Base-by-base conservation (phyloP, 768 basidiomycete genomes). In the Lactarius psammicola region DNA sequence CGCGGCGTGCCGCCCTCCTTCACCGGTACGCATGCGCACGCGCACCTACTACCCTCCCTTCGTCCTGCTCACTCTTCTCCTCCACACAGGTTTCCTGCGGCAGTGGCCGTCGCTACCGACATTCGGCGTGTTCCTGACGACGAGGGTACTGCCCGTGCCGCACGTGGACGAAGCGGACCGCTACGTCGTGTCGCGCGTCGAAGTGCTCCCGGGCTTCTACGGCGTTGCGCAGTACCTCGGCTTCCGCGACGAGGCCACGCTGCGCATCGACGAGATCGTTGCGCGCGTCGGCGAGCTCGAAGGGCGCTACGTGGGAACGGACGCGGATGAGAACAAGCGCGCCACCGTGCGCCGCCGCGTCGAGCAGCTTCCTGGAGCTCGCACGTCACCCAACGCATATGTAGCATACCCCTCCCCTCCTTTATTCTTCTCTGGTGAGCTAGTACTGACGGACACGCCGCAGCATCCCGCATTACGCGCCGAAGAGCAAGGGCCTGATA, bases 41-140 rank as follows among this genome's bases (percentile, higher is more conserved):
- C 49, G 3, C 44, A 10, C 61, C n/a, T n/a, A n/a, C n/a, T n/a
- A 20, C 13, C 8, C 18, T 7, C 9, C 15, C 62, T 62, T 71
- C 70, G 56, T 4, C 36, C 46, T 31, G 4, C 42, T 31, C 9
- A 49, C 38, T 33, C 23, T 56, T 3, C 56, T 13, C 20, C 38
- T 42, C 59, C n/a, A 3, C 34, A 26, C 53, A 79, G 85, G 82
- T 1, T 87, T 88, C 72, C 76, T 88, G 34, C 79, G 82, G 4
- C 86, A 84, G 70, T 87, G 86, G 84, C 87, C 87, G 28, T 82
- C 86, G 20, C 78, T 90, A 18, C 88, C 88, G 36, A 78, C 81
- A 3, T 81, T 89, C 30, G 82, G 87, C 84, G 81, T 90, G 40
- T 89, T 90, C 75, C 77, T 89, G 17, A 84, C 86, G 0, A 82